Percentiles rank a stretch among this genome's conserved stretches.
phyloP scores from a whole-genome alignment of 805 yeast genomes.

The Kazachstania bromeliacearum region DNA sequence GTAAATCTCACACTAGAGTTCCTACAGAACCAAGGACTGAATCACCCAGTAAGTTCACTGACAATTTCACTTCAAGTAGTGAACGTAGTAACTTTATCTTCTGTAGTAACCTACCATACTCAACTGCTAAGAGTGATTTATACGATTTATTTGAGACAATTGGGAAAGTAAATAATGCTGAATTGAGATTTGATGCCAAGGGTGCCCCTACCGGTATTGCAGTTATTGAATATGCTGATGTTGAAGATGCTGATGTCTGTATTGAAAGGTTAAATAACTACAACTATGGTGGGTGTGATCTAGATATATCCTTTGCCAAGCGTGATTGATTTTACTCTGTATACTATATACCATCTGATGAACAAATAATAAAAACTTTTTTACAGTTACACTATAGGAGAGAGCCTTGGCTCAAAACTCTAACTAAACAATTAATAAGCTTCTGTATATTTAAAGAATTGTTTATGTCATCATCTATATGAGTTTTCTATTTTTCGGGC shows the following conservation, averaged over 20 bases:
- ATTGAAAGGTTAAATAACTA: slow-evolving; percentile 68
- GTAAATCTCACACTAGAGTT: background rate
- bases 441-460: no score
- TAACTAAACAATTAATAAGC: no score
- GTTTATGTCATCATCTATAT: no score
- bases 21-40: background rate
- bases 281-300: slow-evolving; percentile 72
- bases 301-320: slow-evolving; percentile 60
- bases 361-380: no score
- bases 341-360: no score
- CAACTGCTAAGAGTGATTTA: slow-evolving; percentile 79
- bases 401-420: no score
- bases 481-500: no score
- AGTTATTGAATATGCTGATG: slow-evolving; percentile 65
- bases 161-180: slow-evolving; percentile 68
- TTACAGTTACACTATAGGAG: no score
- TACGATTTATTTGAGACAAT: slow-evolving; percentile 78
- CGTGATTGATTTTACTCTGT: background rate
- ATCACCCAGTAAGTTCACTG: slow-evolving; percentile 38
- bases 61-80: slow-evolving; percentile 55
- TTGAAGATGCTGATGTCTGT: slow-evolving; percentile 63
- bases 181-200: slow-evolving; percentile 49
- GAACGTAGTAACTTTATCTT: slow-evolving; percentile 51
- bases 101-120: slow-evolving; percentile 77
- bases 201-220: slow-evolving; percentile 78